These are phyloP conservation scores for Penicillium sclerotigenum DNA, from an alignment of 2,329 filamentous ascomycete species.

Conservation along the genomic window DNA sequence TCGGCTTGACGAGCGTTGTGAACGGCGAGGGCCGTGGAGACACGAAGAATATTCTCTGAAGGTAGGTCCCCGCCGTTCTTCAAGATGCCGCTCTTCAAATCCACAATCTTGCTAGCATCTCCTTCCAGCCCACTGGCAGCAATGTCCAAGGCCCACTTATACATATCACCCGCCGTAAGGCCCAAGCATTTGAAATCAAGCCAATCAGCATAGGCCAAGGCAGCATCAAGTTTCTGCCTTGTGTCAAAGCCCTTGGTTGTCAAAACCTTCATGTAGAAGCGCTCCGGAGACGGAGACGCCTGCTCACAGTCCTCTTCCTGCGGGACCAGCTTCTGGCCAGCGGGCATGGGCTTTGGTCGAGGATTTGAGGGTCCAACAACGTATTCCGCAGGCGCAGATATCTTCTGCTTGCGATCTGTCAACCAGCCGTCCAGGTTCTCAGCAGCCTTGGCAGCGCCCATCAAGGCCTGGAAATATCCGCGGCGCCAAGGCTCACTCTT, in stretches of 20 bases:
- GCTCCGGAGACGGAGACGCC: slow-evolving; percentile 68
- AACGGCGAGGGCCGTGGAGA: slow-evolving; percentile 73
- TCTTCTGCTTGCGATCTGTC: slow-evolving; percentile 62
- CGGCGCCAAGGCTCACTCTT: slow-evolving; percentile 82
- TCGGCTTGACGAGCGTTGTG: slow-evolving; percentile 71
- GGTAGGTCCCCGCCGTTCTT: slow-evolving; percentile 53
- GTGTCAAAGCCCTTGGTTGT: slow-evolving; percentile 74
- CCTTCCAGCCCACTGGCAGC: slow-evolving; percentile 57
- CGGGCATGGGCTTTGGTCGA: slow-evolving; percentile 68
- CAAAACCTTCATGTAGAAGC: slow-evolving; percentile 76
- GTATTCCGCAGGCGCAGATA: slow-evolving; percentile 68
- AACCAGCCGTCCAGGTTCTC: slow-evolving; percentile 82
- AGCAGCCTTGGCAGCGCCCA: slow-evolving; percentile 70
- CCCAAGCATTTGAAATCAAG: slow-evolving; percentile 70
- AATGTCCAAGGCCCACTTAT: slow-evolving; percentile 72
- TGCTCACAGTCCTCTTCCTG: slow-evolving; percentile 71
- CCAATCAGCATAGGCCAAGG: slow-evolving; percentile 79
- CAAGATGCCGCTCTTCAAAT: slow-evolving; percentile 63
- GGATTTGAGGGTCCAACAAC: slow-evolving; percentile 83
- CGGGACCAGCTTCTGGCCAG: slow-evolving; percentile 59
- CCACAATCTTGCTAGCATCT: slow-evolving; percentile 51
- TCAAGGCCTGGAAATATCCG: slow-evolving; percentile 79
- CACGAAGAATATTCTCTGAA: slow-evolving; percentile 70
- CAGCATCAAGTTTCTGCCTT: slow-evolving; percentile 77
- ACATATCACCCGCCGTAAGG: slow-evolving; percentile 68